Evolutionary conservation across 257 asterid genomes (phyloP).

Genomic region (Solanum sparsipilum): DNA sequence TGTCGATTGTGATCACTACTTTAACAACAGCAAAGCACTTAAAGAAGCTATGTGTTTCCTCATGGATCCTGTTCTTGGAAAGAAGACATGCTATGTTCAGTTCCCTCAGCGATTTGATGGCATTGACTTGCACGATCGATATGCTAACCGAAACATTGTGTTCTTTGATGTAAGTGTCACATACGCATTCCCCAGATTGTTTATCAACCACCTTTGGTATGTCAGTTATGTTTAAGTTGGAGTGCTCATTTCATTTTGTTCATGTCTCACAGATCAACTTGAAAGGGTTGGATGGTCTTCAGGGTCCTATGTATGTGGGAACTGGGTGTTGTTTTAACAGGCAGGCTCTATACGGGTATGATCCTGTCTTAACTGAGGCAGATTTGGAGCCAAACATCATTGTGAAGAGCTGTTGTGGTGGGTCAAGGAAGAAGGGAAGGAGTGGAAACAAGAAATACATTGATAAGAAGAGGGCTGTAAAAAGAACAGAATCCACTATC

Average conservation of each 20-base stretch:
- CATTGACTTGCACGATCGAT: conserved; percentile 65
- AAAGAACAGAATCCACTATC: conserved; percentile 74
- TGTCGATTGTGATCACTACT: conserved; percentile 70
- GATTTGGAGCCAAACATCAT: conserved; percentile 74
- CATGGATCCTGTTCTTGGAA: conserved; percentile 59
- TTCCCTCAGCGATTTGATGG: conserved; percentile 72
- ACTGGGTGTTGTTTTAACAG: conserved; percentile 92
- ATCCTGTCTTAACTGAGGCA: conserved; percentile 70
- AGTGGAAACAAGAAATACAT: conserved; percentile 52
- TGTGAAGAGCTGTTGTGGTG: conserved; percentile 73
- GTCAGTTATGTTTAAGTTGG: neutral
- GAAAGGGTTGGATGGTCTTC: conserved; percentile 91
- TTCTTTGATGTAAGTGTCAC: conserved; percentile 31
- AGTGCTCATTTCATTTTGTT: neutral
- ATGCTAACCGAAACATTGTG: conserved; percentile 57
- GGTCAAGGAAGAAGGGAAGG: conserved; percentile 58
- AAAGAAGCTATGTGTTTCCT: conserved; percentile 67
- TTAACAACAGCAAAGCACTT: conserved; percentile 68
- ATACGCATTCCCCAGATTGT: neutral
- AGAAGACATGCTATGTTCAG: conserved; percentile 63
- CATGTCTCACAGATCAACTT: conserved; percentile 54
- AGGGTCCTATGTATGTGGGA: conserved; percentile 91
- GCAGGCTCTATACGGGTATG: conserved; percentile 84
- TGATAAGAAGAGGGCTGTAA: conserved; percentile 61
- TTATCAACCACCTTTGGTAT: neutral